Conservation (phyloP, 2,329 filamentous ascomycete genomes). For the Neofusicoccum sp. region DNA sequence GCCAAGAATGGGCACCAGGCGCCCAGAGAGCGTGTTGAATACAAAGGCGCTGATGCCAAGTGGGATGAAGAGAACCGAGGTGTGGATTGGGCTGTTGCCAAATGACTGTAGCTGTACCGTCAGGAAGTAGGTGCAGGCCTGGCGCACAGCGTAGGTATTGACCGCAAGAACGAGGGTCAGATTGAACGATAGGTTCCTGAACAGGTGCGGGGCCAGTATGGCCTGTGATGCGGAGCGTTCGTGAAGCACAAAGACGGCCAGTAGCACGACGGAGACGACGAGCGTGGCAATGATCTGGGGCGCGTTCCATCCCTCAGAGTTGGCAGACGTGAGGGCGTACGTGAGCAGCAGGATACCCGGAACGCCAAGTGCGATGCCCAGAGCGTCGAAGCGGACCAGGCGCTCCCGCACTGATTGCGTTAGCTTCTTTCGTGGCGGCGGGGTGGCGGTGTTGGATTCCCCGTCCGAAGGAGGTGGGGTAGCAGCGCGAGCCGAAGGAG, state of each 20-base stretch:
- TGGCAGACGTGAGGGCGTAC: conserved; percentile 17
- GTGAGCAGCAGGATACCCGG: conserved; percentile 19
- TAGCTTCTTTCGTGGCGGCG: neutral
- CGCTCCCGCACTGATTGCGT: conserved; percentile 6
- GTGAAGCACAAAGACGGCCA: neutral
- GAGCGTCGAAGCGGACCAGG: conserved; percentile 20
- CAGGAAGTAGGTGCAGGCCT: conserved; percentile 21
- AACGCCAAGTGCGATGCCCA: conserved; percentile 18
- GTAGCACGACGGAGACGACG: neutral
- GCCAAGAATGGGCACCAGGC: conserved; percentile 2
- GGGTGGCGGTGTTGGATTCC: neutral
- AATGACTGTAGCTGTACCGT: conserved; percentile 20
- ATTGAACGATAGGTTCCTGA: conserved; percentile 14
- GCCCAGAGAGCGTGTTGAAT: conserved; percentile 13
- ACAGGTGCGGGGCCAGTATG: conserved; percentile 21
- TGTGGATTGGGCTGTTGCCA: conserved; percentile 13
- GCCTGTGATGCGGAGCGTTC: conserved; percentile 10
- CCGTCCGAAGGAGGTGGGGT: neutral
- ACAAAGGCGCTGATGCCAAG: conserved; percentile 14
- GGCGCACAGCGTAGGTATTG: conserved; percentile 19
- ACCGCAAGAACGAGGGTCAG: conserved; percentile 16
- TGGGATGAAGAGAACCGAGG: conserved; percentile 20
- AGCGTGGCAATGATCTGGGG: conserved; percentile 9
- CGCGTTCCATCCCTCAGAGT: conserved; percentile 8
- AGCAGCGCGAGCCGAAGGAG: neutral